Percentiles rank a stretch among this genome's conserved stretches.
Conservation (phyloP, 257 asterid genomes). For the Anisodus acutangulus region DNA sequence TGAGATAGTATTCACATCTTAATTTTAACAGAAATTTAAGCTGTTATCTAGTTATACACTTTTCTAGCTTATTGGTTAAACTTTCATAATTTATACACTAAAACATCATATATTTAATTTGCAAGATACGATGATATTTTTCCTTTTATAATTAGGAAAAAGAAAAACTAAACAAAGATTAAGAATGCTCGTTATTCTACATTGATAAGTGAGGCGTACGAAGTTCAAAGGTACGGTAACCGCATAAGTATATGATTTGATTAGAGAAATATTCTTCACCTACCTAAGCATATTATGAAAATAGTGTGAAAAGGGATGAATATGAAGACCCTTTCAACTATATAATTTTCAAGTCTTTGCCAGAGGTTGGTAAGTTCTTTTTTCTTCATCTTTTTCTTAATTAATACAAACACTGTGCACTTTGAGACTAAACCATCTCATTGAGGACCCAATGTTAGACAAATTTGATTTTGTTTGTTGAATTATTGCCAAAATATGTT, state of each 20-base stretch:
- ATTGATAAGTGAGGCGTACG: neutral
- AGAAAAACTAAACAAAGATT: too few relatives aligned
- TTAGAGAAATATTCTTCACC: slow-evolving; percentile 9
- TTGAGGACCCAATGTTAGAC: neutral
- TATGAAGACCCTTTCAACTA: slow-evolving; percentile 16
- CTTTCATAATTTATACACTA: neutral
- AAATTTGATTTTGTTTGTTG: slow-evolving; percentile 4
- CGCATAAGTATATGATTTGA: neutral
- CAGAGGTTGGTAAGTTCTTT: neutral
- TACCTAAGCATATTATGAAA: neutral
- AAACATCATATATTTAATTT: too few relatives aligned
- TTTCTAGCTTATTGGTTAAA: neutral
- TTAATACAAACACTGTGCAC: neutral
- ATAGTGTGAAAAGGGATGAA: neutral
- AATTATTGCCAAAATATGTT: neutral
- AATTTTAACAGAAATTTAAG: too few relatives aligned
- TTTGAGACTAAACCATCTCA: neutral
- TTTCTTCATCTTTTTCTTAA: neutral
- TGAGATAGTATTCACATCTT: too few relatives aligned
- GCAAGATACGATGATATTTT: neutral
- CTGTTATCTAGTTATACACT: neutral
- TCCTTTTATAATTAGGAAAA: neutral
- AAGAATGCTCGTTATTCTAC: neutral
- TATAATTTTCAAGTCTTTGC: neutral
- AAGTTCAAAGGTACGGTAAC: neutral